Conservation (phyloP, 1,284 basidiomycete species). For the Microbotryum lychnidis-dioicae region DNA sequence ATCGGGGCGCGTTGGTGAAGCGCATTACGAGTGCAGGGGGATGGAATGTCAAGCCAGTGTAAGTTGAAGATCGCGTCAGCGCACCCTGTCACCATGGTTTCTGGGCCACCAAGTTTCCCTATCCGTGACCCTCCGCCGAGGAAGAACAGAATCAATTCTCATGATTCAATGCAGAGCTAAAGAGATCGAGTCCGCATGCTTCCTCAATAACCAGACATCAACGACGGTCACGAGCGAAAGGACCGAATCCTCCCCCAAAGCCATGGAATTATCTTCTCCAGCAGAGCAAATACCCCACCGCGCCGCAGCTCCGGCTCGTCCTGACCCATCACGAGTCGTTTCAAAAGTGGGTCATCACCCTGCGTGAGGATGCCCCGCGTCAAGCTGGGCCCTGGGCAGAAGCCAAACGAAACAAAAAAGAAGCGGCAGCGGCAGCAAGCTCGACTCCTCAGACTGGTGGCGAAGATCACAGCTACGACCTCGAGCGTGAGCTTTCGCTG, state of each 20-base stretch:
- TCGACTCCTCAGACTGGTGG: too few species aligned
- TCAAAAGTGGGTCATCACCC: too few species aligned
- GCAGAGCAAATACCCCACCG: neutral
- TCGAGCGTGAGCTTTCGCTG: too few species aligned
- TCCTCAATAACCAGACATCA: neutral
- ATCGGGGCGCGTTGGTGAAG: conserved; percentile 5
- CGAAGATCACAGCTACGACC: too few species aligned
- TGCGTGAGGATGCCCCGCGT: too few species aligned
- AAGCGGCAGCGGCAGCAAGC: too few species aligned
- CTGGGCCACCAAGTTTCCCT: neutral
- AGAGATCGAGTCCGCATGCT: neutral
- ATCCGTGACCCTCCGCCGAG: neutral
- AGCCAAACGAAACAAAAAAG: too few species aligned
- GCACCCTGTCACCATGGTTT: neutral
- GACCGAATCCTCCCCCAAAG: neutral
- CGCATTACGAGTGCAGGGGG: conserved; percentile 7
- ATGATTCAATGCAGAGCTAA: neutral
- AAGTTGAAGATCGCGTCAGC: neutral
- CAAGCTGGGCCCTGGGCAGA: too few species aligned
- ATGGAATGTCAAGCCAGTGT: conserved; percentile 11
- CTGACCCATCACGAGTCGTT: too few species aligned
- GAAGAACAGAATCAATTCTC: neutral
- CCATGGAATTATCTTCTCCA: neutral
- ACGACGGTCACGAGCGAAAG: conserved; percentile 4
- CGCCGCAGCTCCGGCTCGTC: too few species aligned